Conservation (phyloP, 2,329 filamentous ascomycete genomes). For the Pyricularia pennisetigena region DNA sequence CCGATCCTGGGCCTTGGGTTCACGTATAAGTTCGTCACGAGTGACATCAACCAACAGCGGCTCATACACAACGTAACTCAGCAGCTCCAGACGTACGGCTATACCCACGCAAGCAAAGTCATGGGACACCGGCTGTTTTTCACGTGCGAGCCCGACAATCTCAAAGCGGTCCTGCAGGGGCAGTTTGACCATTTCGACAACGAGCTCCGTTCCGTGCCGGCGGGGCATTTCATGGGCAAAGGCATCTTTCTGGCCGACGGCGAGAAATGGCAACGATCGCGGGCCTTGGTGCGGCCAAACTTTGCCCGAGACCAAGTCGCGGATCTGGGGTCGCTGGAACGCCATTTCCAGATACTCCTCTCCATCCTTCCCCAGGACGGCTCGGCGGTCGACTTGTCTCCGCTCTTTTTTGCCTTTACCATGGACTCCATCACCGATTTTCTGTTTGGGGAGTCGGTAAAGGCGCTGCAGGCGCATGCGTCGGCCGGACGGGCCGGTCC, state of each 20-base stretch:
- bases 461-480: too few species aligned
- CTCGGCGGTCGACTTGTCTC: background rate
- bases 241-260: background rate
- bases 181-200: background rate
- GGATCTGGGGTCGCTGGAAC: background rate
- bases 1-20: conserved; percentile 42
- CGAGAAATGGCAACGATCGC: conserved; percentile 4
- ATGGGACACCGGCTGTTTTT: background rate
- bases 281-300: conserved; percentile 1
- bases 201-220: background rate
- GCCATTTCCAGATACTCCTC: background rate
- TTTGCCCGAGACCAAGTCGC: background rate
- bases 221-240: background rate
- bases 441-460: too few species aligned
- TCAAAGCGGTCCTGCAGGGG: background rate
- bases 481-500: too few species aligned
- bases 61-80: background rate
- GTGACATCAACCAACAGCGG: background rate
- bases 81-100: background rate
- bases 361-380: background rate
- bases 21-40: conserved; percentile 24
- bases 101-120: background rate
- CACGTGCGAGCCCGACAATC: background rate
- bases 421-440: background rate
- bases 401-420: background rate